Base-by-base conservation (phyloP, 345 rosid species). In the Hypericum perforatum region DNA sequence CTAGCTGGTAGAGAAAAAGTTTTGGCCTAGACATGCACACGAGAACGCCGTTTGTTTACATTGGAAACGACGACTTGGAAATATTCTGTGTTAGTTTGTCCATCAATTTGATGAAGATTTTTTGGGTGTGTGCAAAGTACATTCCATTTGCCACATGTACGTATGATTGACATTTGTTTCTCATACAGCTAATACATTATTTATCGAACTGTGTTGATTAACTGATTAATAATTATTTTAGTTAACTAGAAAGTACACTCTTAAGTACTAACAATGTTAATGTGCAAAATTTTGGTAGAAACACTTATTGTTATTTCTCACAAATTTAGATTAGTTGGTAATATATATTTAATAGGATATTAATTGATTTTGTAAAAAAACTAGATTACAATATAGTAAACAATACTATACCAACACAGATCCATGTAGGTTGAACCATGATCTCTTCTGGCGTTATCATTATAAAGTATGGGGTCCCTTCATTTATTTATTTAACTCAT, bases 401-500 rank as follows among this genome's bases (percentile, higher is more conserved):
- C 9, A 15, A 46, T 32, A 55, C 5, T 45, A 47, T 16, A 11
- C 10, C 8, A 13, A 43, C 16, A 59, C 70, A 59, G 39, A 65
- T 64, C 53, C 39, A 42, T 13, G 37, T 54, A 47, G 59, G 36
- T 60, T 47, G 67, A 63, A 61, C 42, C 61, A 43, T 16, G 14
- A 16, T 49, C 43, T 43, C 8, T 60, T 45, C 10, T 45, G 40
- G 46, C 54, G 32, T 22, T 22, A 48, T 54, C 37, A 54, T 56
- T 52, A 37, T 56, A 49, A 45, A 73, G 68, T 74, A 57, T 42
- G 76, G 72, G 74, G 75, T 63, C 67, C 64, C 82, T 67, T 65
- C 72, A 79, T 8, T 65, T 74, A 79, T 8, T 13, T 14, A 5
- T 49, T 47, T 7, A 59, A 49, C 65, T 50, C 36, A 67, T 56